Conservation (phyloP, 495 filamentous ascomycete genomes). For the Halenospora varia region DNA sequence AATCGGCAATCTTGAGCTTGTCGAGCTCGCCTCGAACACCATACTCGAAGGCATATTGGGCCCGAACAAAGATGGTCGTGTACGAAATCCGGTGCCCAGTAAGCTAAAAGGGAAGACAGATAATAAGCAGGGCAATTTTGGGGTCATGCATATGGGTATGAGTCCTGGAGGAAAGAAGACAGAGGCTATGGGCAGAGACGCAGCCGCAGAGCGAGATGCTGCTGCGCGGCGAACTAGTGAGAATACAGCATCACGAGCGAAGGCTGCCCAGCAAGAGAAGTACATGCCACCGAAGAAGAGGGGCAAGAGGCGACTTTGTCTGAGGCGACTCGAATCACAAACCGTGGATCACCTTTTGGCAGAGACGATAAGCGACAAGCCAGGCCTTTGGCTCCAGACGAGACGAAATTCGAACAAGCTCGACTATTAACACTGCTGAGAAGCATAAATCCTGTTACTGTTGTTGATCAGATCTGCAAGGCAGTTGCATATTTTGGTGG, state of each 20-base stretch:
- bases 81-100: conserved; percentile 53
- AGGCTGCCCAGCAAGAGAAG: conserved; percentile 43
- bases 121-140: conserved; percentile 52
- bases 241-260: conserved; percentile 48
- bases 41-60: conserved; percentile 25
- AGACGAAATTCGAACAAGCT: conserved; percentile 52
- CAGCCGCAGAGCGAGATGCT: conserved; percentile 44
- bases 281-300: conserved; percentile 46
- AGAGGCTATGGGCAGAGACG: conserved; percentile 42
- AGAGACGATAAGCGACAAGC: conserved; percentile 21
- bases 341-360: conserved; percentile 24
- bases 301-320: conserved; percentile 33
- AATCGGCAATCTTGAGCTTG: conserved; percentile 23
- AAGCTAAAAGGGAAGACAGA: conserved; percentile 55
- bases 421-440: conserved; percentile 48
- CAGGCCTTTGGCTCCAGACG: conserved; percentile 35
- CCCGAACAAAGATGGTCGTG: conserved; percentile 42
- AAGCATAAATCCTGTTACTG: conserved; percentile 45
- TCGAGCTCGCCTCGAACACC: conserved; percentile 24
- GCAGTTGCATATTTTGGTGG: conserved; percentile 55
- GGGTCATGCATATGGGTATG: conserved; percentile 54
- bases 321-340: conserved; percentile 27
- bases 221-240: conserved; percentile 44
- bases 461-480: conserved; percentile 55
- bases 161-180: conserved; percentile 30